Evolutionary conservation across 805 yeast species (phyloP), one percentile per base, ranked within the genome.

Genomic region (Ogataea trehaloabstinens): DNA sequence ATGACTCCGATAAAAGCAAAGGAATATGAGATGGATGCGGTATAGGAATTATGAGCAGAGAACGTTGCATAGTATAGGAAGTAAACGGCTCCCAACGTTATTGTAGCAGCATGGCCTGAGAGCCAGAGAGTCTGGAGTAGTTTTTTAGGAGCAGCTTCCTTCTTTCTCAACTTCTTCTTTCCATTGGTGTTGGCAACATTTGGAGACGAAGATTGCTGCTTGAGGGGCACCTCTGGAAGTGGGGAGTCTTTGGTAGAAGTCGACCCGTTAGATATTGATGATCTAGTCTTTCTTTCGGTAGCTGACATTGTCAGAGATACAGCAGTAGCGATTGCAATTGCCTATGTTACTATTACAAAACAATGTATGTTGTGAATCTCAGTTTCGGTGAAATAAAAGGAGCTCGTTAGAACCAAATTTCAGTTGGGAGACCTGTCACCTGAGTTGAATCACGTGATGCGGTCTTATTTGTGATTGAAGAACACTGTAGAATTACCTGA

Each of bases 1-100:
- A 75, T 54, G 1, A 79, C 73, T 12, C 90, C 90, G 5, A 76
- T 31, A 12, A 84, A 63, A 5, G 83, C 56, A 28, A 79, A 46
- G 44, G 81, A 62, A 61, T 83, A 85, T 24, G 69, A 42, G 11
- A 80, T 56, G n/a, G 68, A 58, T 19, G 82, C 77, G 36, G 73
- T 55, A 60, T 51, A 71, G 37, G 49, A 70, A 17, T 53, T 63
- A 67, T 64, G 74, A 52, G 45, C 58, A 35, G 42, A 66, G 37
- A 41, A 38, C 27, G 51, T 54, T 43, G 66, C 33, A 43, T 70
- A 70, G 41, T 64, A 65, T 0, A 34, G 13, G 53, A 58, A 28
- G 64, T 65, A 57, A 37, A 55, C 13, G 0, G 52, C 6, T 6
- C 84, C 81, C 48, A 71, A 74, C 0, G 51, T 58, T 13, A 80